Conservation (phyloP, 345 rosid species). For the Eucalyptus marginata region DNA sequence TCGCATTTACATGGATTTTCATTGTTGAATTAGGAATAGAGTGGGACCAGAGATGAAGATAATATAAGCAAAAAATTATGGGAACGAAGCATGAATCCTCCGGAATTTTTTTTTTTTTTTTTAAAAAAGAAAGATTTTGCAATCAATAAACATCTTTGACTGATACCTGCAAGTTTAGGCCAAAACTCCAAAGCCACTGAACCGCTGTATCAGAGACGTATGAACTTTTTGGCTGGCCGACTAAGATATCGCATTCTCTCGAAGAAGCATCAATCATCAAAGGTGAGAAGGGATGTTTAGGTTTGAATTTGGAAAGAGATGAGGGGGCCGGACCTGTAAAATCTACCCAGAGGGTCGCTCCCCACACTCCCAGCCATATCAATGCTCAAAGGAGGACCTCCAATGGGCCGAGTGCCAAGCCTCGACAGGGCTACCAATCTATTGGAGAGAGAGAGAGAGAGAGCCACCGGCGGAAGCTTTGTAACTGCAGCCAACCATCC, state of each 20-base stretch:
- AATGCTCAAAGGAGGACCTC: constrained; percentile 55
- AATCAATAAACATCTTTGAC: neutral
- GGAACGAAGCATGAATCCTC: neutral
- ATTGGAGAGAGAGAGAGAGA: constrained; percentile 69
- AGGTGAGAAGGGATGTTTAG: neutral
- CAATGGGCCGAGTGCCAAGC: constrained; percentile 47
- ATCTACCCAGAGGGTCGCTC: constrained; percentile 81
- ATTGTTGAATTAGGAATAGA: neutral
- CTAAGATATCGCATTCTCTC: neutral
- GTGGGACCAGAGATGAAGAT: neutral
- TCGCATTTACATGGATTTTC: neutral
- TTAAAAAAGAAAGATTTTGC: neutral
- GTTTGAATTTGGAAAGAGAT: neutral
- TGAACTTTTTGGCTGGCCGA: neutral
- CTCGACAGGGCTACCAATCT: constrained; percentile 80
- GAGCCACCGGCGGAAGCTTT: constrained; percentile 97
- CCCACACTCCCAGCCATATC: constrained; percentile 91
- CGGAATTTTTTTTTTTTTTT: rapidly evolving
- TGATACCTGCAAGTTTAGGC: neutral
- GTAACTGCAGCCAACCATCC: constrained; percentile 80
- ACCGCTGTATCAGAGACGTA: neutral
- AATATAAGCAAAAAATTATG: neutral
- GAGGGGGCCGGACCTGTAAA: constrained; percentile 48
- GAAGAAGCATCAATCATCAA: neutral
- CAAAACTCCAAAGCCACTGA: neutral